Percentiles rank a stretch among this genome's conserved stretches.
These are phyloP conservation scores for Cichorium intybus DNA, from an alignment of 140 eudicot species.

Conservation along the genomic window DNA sequence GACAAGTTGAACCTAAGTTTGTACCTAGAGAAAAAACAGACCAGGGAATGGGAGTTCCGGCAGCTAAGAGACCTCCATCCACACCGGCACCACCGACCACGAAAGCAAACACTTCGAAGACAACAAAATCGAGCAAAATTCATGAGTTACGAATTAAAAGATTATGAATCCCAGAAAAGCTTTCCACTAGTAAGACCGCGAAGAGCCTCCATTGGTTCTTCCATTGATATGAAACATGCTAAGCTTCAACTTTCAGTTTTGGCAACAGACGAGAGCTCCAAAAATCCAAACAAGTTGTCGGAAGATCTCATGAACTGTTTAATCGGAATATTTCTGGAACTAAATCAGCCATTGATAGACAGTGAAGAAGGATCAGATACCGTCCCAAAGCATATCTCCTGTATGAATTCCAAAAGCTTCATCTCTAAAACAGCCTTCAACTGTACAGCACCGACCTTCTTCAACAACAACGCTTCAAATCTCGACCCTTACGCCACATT, in stretches of 20 bases:
- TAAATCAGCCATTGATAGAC: constrained; percentile 48
- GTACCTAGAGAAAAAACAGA: constrained; percentile 58
- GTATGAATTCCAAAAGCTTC: constrained; percentile 69
- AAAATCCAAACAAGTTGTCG: constrained; percentile 71
- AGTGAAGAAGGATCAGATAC: constrained; percentile 42
- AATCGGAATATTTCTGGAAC: constrained; percentile 57
- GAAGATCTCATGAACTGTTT: constrained; percentile 73
- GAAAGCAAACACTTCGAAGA: constrained; percentile 34
- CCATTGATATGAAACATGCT: constrained; percentile 37
- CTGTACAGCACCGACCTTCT: constrained; percentile 44
- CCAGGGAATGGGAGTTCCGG: constrained; percentile 38
- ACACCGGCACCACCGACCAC: constrained; percentile 29
- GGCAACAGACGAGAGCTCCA: constrained; percentile 33
- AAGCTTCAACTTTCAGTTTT: constrained; percentile 9
- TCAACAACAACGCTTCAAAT: constrained; percentile 32
- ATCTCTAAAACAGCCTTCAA: constrained; percentile 58
- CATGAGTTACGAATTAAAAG: constrained; percentile 28
- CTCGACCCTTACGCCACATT: constrained; percentile 60
- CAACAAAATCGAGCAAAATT: constrained; percentile 25
- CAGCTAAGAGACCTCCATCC: constrained; percentile 36
- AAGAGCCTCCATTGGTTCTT: constrained; percentile 54
- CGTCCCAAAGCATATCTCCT: constrained; percentile 43
- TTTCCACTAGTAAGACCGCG: constrained; percentile 28
- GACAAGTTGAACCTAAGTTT: constrained; percentile 47
- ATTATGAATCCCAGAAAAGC: constrained; percentile 27